Conservation (phyloP, 192 early-diverging fungal genomes). For the Glomus cerebriforme region DNA sequence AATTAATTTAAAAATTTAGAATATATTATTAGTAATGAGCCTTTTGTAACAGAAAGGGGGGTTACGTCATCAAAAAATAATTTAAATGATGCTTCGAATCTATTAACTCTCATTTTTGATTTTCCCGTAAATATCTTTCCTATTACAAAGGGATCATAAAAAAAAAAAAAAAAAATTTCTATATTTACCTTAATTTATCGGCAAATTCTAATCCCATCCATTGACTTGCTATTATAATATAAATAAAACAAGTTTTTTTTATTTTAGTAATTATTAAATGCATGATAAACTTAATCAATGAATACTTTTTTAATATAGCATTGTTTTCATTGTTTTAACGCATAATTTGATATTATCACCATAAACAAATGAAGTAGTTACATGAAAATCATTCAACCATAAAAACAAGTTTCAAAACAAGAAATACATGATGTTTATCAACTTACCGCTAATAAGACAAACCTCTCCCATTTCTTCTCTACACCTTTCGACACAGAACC, state of each 20-base stretch:
- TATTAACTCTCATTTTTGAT: no score
- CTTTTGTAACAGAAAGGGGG: not conserved
- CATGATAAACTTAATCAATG: not conserved
- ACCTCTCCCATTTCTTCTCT: conserved; percentile 45
- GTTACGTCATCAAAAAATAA: no score
- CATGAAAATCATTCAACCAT: not conserved
- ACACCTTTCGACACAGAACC: conserved; percentile 55
- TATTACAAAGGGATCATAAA: no score
- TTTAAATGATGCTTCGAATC: no score
- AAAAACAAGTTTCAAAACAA: conserved; percentile 17
- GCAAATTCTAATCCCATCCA: conserved; percentile 64
- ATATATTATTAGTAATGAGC: not conserved
- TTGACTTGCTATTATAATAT: conserved; percentile 49
- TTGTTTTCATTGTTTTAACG: not conserved
- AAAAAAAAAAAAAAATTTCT: no score
- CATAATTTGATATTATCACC: not conserved
- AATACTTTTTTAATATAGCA: not conserved
- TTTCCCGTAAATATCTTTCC: no score
- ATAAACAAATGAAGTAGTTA: not conserved
- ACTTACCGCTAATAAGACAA: conserved; percentile 56
- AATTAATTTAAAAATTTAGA: not conserved
- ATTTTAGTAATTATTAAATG: not conserved
- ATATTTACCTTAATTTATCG: conserved; percentile 47
- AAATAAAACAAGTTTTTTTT: not conserved
- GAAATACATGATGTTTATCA: not conserved